Base-by-base conservation (phyloP, 352 stramenopile genomes). In the Pseudoperonospora humuli region DNA sequence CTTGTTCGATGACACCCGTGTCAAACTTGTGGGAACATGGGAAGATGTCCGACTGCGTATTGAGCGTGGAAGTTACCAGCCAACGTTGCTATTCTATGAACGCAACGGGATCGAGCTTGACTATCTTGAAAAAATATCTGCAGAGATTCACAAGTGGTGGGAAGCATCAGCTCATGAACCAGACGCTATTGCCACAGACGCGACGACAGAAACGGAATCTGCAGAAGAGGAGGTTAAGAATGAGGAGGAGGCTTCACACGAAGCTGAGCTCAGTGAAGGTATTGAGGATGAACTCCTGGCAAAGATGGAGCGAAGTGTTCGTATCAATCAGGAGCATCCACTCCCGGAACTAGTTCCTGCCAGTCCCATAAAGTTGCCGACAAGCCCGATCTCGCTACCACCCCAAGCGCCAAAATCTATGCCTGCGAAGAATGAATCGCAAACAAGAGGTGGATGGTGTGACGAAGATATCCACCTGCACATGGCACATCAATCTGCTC, bases 1-100 rank as follows among this genome's bases (percentile, higher is more conserved):
- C 37, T 60, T 92, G 17, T 92, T 92, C 64, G 80, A 92, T 50
- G 80, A 92, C 50, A 87, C 75, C 35, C 75, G 75, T 5, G 80
- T 92, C 8, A 86, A 84, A 61, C 71, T 63, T 36, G 64, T 92
- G 5, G 80, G 80, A 2, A 64, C 62, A 24, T 92, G 80, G 80
- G 63, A 63, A 0, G 76, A 92, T 27, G 80, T 89, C 17, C 68
- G 75, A 10, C 59, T 64, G 6, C 75, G 76, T 13, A 61, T 92
- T n/a, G 80, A 89, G 24, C 73, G 77, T 8, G 80, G 80, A 23
- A 66, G 72, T 7, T 92, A 92, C 53, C 80, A 89, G 52, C 80
- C 80, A 14, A 92, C 80, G 13, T 50, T 92, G 28, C 46, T 92
- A 2, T 92, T 89, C 39, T 92, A 88, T 34, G 80, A 92, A 28